A percentile compares a stretch with the other conserved stretches of the same genome.
Conservation (phyloP, 371 early-diverging fungal species). For the Globomyces sp. region DNA sequence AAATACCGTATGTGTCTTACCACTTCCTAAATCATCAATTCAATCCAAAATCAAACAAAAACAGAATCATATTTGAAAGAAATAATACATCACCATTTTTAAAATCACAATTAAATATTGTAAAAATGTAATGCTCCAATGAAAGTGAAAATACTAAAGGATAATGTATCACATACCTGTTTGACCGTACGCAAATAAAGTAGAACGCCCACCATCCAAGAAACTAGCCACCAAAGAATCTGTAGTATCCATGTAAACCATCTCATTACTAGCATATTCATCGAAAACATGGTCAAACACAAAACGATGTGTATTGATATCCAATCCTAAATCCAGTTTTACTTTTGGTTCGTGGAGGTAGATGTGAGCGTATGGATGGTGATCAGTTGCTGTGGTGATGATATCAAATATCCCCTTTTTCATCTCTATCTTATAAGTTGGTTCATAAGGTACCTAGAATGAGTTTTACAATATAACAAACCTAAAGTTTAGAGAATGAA, state of each 20-base stretch:
- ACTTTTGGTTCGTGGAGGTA: slow-evolving; percentile 43
- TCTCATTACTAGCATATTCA: slow-evolving; percentile 39
- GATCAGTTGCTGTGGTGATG: slow-evolving; percentile 20
- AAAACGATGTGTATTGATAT: slow-evolving; percentile 48
- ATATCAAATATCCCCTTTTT: slow-evolving; percentile 19
- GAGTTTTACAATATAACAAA: too few relatives aligned
- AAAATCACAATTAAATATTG: too few relatives aligned
- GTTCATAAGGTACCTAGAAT: too few relatives aligned
- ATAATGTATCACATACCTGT: slow-evolving; percentile 30
- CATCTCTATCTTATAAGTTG: too few relatives aligned
- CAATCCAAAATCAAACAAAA: slow-evolving; percentile 1
- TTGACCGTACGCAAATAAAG: slow-evolving; percentile 57
- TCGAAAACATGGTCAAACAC: slow-evolving; percentile 53
- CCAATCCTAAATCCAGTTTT: slow-evolving; percentile 41
- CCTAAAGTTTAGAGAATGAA: not conserved
- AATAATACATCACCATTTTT: too few relatives aligned
- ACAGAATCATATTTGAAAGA: too few relatives aligned
- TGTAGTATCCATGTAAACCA: slow-evolving; percentile 42
- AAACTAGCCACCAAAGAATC: slow-evolving; percentile 44
- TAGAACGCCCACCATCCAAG: slow-evolving; percentile 47
- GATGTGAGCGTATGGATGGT: slow-evolving; percentile 21
- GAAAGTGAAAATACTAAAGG: too few relatives aligned
- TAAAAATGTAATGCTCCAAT: too few relatives aligned
- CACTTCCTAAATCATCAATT: slow-evolving; percentile 23
- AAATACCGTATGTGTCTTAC: slow-evolving; percentile 47